Conservation (phyloP, 1,284 basidiomycete genomes). For the Cryptococcus amylolentus region DNA sequence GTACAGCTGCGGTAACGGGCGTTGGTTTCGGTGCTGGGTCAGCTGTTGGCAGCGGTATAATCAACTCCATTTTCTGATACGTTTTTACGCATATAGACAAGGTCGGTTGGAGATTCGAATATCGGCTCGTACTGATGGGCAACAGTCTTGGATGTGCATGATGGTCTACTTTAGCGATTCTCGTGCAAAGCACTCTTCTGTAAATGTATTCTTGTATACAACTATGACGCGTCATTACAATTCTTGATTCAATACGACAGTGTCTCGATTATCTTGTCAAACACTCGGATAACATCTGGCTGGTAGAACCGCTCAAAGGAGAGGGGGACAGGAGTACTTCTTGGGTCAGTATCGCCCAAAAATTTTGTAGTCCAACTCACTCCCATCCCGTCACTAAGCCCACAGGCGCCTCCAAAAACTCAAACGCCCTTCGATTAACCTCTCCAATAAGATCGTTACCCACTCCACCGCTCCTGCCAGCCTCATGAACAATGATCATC, state of each 20-base stretch:
- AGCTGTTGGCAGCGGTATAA: constrained; percentile 20
- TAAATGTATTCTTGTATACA: too few species aligned
- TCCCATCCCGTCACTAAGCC: constrained; percentile 84
- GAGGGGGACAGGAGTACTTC: constrained; percentile 72
- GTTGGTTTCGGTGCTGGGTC: constrained; percentile 34
- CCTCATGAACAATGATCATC: constrained; percentile 86
- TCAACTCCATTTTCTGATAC: constrained; percentile 3
- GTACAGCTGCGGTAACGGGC: constrained; percentile 33
- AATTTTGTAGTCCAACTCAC: constrained; percentile 56
- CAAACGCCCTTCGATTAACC: constrained; percentile 78
- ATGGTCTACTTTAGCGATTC: too few species aligned
- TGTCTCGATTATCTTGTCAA: constrained; percentile 81
- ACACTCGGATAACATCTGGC: constrained; percentile 74
- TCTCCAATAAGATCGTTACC: constrained; percentile 83
- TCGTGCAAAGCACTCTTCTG: too few species aligned
- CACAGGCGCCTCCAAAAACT: constrained; percentile 82
- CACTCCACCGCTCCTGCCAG: constrained; percentile 76
- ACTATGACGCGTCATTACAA: too few species aligned
- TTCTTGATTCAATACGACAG: constrained; percentile 59
- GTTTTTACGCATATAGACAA: too few species aligned
- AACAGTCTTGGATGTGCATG: neutral
- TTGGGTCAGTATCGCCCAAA: constrained; percentile 6
- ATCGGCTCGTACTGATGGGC: neutral
- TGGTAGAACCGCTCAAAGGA: constrained; percentile 88
- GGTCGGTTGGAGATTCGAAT: neutral